Evolutionary conservation across 768 basidiomycete species (phyloP).

Genomic region (Agaricus sinodeliciosus): DNA sequence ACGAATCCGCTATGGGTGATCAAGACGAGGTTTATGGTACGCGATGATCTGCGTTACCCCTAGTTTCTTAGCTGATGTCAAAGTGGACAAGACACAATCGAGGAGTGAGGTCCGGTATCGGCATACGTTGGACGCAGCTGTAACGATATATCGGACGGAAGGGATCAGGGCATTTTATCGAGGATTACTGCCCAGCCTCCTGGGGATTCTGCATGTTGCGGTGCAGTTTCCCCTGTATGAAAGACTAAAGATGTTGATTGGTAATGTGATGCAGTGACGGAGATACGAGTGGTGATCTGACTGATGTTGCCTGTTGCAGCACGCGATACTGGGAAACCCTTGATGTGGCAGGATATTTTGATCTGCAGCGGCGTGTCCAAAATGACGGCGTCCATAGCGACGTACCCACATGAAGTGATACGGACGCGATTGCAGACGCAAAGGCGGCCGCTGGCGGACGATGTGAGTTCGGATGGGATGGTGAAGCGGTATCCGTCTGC

Average conservation of each 20-base stretch:
- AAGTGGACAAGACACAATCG: conserved; percentile 64
- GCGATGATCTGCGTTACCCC: conserved; percentile 2
- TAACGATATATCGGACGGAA: conserved; percentile 86
- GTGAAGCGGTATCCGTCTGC: conserved; percentile 37
- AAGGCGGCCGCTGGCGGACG: conserved; percentile 54
- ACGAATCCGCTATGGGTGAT: conserved; percentile 99
- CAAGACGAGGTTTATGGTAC: conserved; percentile 98
- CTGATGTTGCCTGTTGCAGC: conserved; percentile 23
- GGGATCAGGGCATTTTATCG: conserved; percentile 89
- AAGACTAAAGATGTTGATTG: conserved; percentile 77
- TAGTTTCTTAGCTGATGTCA: conserved; percentile 5
- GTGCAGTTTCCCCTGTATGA: conserved; percentile 98
- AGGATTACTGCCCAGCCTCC: conserved; percentile 84
- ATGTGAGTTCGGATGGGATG: conserved; percentile 56
- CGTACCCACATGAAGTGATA: conserved; percentile 97
- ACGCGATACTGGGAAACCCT: conserved; percentile 36
- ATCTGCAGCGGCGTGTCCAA: conserved; percentile 90
- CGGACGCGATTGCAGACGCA: conserved; percentile 96
- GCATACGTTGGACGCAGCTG: conserved; percentile 85
- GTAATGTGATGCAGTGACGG: conserved; percentile 32
- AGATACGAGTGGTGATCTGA: conserved; percentile 7
- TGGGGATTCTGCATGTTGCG: conserved; percentile 92
- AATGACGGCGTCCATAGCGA: conserved; percentile 92
- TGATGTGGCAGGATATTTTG: conserved; percentile 66
- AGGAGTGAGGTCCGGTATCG: conserved; percentile 72